Evolutionary conservation across 495 filamentous ascomycete species (phyloP), one percentile per base, ranked within the genome.

Genomic region (Penicillium pulvis): DNA sequence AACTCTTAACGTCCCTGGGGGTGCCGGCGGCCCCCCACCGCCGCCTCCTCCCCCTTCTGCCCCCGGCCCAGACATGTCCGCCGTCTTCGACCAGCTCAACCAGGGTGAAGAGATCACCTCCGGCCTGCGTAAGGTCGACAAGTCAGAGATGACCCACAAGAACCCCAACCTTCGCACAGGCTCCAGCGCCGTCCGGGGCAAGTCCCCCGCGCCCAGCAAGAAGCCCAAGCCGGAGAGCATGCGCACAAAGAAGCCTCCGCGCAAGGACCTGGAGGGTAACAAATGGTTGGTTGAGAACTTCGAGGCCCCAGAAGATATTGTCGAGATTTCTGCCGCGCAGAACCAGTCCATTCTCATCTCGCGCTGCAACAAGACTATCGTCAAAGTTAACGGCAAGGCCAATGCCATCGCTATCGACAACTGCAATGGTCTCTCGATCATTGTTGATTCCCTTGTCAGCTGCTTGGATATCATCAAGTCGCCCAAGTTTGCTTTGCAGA

Each of bases 251-350:
- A 97, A 93, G 79, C 92, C 91, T 35, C 84, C 91, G 9, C 90
- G 87, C 73, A 96, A 92, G 80, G 91, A 93, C 61, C 83, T 98
- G 8, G 92, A 96, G 59, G 92, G 93, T 58, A 96, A 89, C 72
- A 97, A 97, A 74, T 99, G 95, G 95, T 81, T 89, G 53, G 83
- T 98, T 63, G 94, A 97, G 80, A 93, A 99, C 78, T 96, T 85
- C 68, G 93, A 98, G 31, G 89, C 85, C 57, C 85, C 87, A n/a
- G 61, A 75, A 14, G 79, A 84, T 1, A 83, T 90, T 45, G 76
- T 97, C 53, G 85, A 92, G 63, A 84, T 97, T 68, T 77, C 90
- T 42, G 92, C 90, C 7, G 76, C 83, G 45, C 88, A 94, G 71
- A 84, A 86, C 59, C 94, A 99, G 56, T 93, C 92, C 10, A 87